Conservation (phyloP, 352 stramenopile species). For the Pythium chondricola region DNA sequence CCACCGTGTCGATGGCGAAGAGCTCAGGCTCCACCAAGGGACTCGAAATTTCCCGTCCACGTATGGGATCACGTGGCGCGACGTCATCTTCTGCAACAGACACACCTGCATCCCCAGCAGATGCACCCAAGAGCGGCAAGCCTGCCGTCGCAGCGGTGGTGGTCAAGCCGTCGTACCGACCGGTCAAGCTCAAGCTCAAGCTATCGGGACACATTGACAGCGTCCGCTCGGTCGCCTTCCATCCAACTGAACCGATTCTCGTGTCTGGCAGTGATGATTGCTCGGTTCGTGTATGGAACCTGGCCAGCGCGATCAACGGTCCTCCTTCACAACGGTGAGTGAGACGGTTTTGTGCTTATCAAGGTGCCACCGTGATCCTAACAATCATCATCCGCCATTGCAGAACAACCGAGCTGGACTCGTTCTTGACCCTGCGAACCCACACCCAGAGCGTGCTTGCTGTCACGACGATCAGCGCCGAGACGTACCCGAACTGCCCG, state of each 20-base stretch:
- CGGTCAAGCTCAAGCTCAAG: constrained; percentile 84
- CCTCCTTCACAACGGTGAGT: constrained; percentile 54
- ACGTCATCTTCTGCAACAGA: neutral
- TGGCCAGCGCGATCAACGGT: constrained; percentile 49
- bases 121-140: constrained; percentile 36
- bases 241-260: constrained; percentile 74
- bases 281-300: constrained; percentile 81
- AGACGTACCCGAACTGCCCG: constrained; percentile 59
- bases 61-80: constrained; percentile 56
- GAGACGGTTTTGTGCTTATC: too few relatives aligned
- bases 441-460: constrained; percentile 74
- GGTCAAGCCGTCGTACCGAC: constrained; percentile 55
- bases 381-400: too few relatives aligned
- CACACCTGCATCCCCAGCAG: constrained; percentile 5
- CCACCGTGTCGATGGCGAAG: constrained; percentile 9
- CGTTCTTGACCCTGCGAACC: constrained; percentile 63
- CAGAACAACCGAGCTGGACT: constrained; percentile 69
- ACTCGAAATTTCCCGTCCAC: constrained; percentile 71
- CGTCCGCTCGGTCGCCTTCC: constrained; percentile 67
- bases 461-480: constrained; percentile 61
- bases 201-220: constrained; percentile 81
- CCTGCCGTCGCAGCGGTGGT: constrained; percentile 36
- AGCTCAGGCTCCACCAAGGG: constrained; percentile 47
- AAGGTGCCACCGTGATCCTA: too few relatives aligned
- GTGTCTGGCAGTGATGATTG: constrained; percentile 84